These are phyloP conservation scores for Apiotrichum akiyoshidainum DNA, from an alignment of 1,284 basidiomycete genomes.

Conservation along the genomic window DNA sequence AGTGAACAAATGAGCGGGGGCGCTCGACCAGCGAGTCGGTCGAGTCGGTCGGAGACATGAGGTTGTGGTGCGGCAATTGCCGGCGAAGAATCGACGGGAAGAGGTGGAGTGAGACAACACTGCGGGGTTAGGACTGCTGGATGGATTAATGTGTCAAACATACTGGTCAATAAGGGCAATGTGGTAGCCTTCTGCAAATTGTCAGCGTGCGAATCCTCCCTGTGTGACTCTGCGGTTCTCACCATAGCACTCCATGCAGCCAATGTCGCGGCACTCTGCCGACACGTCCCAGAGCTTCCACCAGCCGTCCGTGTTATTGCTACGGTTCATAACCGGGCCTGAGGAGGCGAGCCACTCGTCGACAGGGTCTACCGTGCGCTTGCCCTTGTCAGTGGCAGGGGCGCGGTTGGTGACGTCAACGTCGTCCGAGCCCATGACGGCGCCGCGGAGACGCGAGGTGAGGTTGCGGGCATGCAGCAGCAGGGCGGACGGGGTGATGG, in stretches of 20 bases:
- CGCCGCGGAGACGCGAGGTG: slow-evolving; percentile 18
- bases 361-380: slow-evolving; percentile 7
- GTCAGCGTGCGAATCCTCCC: slow-evolving; percentile 4
- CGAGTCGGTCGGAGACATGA: slow-evolving; percentile 8
- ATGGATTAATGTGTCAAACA: slow-evolving; percentile 9
- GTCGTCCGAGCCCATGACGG: slow-evolving; percentile 18
- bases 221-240: slow-evolving; percentile 4
- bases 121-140: slow-evolving; percentile 13
- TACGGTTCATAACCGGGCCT: slow-evolving; percentile 5
- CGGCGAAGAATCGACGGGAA: slow-evolving; percentile 31
- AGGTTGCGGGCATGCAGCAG: slow-evolving; percentile 26
- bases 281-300: slow-evolving; percentile 47
- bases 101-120: slow-evolving; percentile 40
- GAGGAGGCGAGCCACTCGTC: slow-evolving; percentile 26
- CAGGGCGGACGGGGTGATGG: slow-evolving; percentile 26
- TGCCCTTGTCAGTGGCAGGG: slow-evolving; percentile 1
- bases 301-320: slow-evolving; percentile 25
- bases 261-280: slow-evolving; percentile 46
- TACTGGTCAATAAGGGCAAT: slow-evolving; percentile 49
- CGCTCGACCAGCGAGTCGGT: slow-evolving; percentile 12
- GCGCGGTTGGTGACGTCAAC: slow-evolving; percentile 1
- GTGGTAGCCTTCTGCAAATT: slow-evolving; percentile 39
- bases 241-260: slow-evolving; percentile 49
- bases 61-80: background rate
- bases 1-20: slow-evolving; percentile 21